Evolutionary conservation across 768 basidiomycete species (phyloP).

Genomic region (Artomyces pyxidatus): DNA sequence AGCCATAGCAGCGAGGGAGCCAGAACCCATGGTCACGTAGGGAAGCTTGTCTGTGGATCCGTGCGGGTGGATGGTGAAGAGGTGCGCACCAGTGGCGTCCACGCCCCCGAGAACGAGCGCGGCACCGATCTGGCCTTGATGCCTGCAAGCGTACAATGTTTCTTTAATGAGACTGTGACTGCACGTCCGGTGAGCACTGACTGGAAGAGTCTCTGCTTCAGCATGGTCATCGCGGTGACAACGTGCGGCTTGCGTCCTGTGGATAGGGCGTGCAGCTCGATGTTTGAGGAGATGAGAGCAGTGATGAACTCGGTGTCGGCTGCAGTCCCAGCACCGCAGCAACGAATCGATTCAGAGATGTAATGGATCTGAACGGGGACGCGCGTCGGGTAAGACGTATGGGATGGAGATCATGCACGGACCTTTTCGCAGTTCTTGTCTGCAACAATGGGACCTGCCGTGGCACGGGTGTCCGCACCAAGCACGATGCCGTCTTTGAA

Average conservation of each 20-base stretch:
- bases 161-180: background rate
- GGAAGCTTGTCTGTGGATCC: conserved; percentile 98
- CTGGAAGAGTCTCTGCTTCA: conserved; percentile 93
- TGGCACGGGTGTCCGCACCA: conserved; percentile 95
- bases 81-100: conserved; percentile 87
- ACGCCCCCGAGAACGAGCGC: conserved; percentile 95
- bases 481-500: conserved; percentile 90
- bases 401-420: conserved; percentile 10
- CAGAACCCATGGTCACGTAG: conserved; percentile 98
- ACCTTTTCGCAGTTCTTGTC: conserved; percentile 99
- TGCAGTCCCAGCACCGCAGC: conserved; percentile 98
- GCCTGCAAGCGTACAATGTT: conserved; percentile 34
- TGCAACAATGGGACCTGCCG: conserved; percentile 88
- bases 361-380: conserved; percentile 73
- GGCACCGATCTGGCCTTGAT: conserved; percentile 92
- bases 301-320: conserved; percentile 96
- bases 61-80: conserved; percentile 94
- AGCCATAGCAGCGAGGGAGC: conserved; percentile 95
- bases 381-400: background rate
- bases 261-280: conserved; percentile 85
- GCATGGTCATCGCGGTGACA: conserved; percentile 98
- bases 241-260: conserved; percentile 90
- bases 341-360: conserved; percentile 90
- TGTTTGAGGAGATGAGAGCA: conserved; percentile 91
- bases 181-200: conserved; percentile 25